These are phyloP conservation scores for Dalechampia spathulata DNA, from an alignment of 441 rosid genomes.

Conservation along the genomic window DNA sequence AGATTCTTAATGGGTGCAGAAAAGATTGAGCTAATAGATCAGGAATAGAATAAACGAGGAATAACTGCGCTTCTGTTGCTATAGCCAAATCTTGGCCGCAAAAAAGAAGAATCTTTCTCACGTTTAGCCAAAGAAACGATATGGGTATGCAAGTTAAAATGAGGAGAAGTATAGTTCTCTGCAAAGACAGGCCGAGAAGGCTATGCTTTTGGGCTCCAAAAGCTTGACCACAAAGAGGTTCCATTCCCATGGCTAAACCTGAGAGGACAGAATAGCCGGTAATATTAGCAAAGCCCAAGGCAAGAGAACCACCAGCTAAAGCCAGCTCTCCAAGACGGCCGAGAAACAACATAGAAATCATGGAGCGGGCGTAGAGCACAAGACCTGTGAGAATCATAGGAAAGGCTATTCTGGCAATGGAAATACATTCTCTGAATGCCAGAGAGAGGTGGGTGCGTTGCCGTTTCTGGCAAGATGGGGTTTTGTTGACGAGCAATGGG, in stretches of 20 bases:
- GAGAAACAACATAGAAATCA: constrained; percentile 75
- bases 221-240: constrained; percentile 84
- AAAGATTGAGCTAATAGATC: constrained; percentile 76
- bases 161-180: constrained; percentile 54
- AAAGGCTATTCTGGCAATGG: constrained; percentile 46
- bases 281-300: too few relatives aligned
- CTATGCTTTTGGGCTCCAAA: constrained; percentile 58
- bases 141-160: too few relatives aligned
- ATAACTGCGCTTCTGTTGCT: constrained; percentile 52
- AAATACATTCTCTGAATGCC: constrained; percentile 37
- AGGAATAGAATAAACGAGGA: constrained; percentile 60
- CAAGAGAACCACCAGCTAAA: constrained; percentile 83
- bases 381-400: constrained; percentile 75
- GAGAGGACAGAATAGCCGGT: constrained; percentile 87
- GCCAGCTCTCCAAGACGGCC: constrained; percentile 63
- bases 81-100: constrained; percentile 57
- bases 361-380: constrained; percentile 71
- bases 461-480: constrained; percentile 10
- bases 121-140: constrained; percentile 89
- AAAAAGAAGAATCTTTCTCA: constrained; percentile 43
- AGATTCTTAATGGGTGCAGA: constrained; percentile 73
- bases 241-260: constrained; percentile 89
- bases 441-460: constrained; percentile 18
- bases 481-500: constrained; percentile 9
- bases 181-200: constrained; percentile 53